Evolutionary conservation across 2,329 filamentous ascomycete genomes (phyloP).

Genomic region (Sporothrix brasiliensis): DNA sequence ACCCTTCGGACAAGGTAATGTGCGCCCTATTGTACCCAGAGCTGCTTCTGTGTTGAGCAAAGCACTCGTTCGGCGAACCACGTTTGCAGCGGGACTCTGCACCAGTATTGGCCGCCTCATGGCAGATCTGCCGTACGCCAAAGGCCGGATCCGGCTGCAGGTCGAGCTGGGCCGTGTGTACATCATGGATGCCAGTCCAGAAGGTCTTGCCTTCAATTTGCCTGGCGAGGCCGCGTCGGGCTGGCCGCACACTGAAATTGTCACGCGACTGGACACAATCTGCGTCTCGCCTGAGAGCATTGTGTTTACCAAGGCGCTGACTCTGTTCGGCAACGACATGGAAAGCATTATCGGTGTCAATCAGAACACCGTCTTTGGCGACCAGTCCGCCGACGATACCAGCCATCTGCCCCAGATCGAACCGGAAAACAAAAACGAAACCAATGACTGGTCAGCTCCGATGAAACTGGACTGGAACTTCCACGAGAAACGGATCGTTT

Average conservation of each 20-base stretch:
- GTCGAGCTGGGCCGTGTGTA: constrained; percentile 42
- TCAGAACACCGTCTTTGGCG: background rate
- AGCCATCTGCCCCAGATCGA: background rate
- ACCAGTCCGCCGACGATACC: background rate
- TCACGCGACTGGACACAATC: constrained; percentile 33
- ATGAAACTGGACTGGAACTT: constrained; percentile 26
- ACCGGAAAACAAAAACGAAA: background rate
- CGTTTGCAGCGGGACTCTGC: constrained; percentile 28
- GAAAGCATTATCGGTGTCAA: constrained; percentile 30
- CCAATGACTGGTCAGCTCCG: background rate
- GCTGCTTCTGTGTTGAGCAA: background rate
- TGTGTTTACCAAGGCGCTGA: constrained; percentile 41
- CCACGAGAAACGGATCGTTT: constrained; percentile 36
- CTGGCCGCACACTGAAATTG: constrained; percentile 37
- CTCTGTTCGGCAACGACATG: constrained; percentile 38
- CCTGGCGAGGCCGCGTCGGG: constrained; percentile 35
- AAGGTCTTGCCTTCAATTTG: constrained; percentile 38
- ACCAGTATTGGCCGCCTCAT: constrained; percentile 33
- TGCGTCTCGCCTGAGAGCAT: constrained; percentile 33
- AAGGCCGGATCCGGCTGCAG: constrained; percentile 38
- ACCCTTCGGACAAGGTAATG: background rate
- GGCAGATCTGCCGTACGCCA: constrained; percentile 35
- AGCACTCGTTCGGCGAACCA: constrained; percentile 26
- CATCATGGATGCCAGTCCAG: constrained; percentile 35
- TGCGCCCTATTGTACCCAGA: background rate